phyloP scores from a whole-genome alignment of 1,139 yeast genomes.

The Suhomyces taliae region DNA sequence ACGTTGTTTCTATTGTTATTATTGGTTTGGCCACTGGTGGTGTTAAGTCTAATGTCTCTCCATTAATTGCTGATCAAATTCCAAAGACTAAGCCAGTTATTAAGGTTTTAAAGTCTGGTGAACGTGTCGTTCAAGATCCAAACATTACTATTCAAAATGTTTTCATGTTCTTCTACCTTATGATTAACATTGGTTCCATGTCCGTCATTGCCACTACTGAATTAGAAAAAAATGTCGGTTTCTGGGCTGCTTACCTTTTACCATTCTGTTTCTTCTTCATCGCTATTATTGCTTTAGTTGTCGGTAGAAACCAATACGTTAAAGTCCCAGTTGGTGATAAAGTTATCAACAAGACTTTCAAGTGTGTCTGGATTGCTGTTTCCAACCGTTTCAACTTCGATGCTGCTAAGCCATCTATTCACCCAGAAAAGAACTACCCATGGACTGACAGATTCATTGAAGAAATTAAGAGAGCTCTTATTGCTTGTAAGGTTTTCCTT shows the following conservation, averaged over 20 bases:
- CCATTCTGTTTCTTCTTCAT: slow-evolving; percentile 69
- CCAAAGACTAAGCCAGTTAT: slow-evolving; percentile 29
- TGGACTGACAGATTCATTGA: slow-evolving; percentile 66
- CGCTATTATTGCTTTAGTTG: slow-evolving; percentile 53
- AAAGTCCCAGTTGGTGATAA: slow-evolving; percentile 65
- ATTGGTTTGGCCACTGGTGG: slow-evolving; percentile 83
- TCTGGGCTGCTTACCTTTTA: slow-evolving; percentile 39
- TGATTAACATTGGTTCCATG: slow-evolving; percentile 28
- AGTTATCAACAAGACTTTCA: slow-evolving; percentile 58
- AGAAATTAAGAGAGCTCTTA: slow-evolving; percentile 56
- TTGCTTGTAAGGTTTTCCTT: slow-evolving; percentile 63
- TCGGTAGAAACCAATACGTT: slow-evolving; percentile 59
- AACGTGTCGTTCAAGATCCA: slow-evolving; percentile 26
- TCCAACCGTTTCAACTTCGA: slow-evolving; percentile 53
- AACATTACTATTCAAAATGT: slow-evolving; percentile 28
- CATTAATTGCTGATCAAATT: slow-evolving; percentile 75
- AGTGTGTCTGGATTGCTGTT: slow-evolving; percentile 45
- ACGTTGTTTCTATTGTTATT: slow-evolving; percentile 61
- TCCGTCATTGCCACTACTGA: slow-evolving; percentile 28
- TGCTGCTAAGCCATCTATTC: slow-evolving; percentile 54
- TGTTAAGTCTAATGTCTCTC: slow-evolving; percentile 76
- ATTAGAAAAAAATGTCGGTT: slow-evolving; percentile 24
- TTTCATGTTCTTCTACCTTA: slow-evolving; percentile 29
- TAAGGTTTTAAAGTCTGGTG: slow-evolving; percentile 26
- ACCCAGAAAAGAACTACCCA: slow-evolving; percentile 44